Conservation (phyloP, 371 early-diverging fungal species). For the Basidiobolus meristosporus region DNA sequence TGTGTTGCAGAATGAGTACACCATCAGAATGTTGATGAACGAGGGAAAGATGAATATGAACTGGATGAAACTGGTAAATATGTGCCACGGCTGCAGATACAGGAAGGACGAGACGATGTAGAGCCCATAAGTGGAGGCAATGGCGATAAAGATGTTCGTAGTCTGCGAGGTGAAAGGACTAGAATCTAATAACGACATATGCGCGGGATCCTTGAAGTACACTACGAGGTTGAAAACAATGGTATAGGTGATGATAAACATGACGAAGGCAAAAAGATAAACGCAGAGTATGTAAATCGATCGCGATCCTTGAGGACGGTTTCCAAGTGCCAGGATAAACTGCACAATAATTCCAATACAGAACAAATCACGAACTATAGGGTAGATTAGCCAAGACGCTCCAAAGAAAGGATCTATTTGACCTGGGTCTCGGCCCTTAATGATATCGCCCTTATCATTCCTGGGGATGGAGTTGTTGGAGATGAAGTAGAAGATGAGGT, state of each 20-base stretch:
- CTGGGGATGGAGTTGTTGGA: too few relatives aligned
- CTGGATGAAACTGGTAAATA: conserved; percentile 39
- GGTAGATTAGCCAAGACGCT: conserved; percentile 13
- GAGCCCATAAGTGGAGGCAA: conserved; percentile 38
- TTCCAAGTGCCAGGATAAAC: conserved; percentile 56
- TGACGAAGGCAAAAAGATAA: conserved; percentile 30
- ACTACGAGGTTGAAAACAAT: conserved; percentile 7
- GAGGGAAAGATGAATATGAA: conserved; percentile 37
- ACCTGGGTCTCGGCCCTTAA: too few relatives aligned
- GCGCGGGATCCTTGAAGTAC: background rate
- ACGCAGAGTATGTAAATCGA: conserved; percentile 37
- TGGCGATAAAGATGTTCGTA: conserved; percentile 23
- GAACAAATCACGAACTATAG: conserved; percentile 26
- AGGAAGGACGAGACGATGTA: conserved; percentile 35
- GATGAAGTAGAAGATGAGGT: conserved; percentile 55
- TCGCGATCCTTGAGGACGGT: conserved; percentile 60
- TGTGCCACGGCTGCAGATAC: conserved; percentile 41
- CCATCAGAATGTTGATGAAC: conserved; percentile 36
- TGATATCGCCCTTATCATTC: too few relatives aligned
- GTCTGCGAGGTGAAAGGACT: too few relatives aligned
- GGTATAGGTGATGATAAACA: conserved; percentile 28
- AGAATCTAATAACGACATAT: too few relatives aligned
- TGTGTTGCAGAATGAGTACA: conserved; percentile 49
- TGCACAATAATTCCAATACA: conserved; percentile 37
- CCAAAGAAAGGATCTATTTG: conserved; percentile 18